Percentiles rank a stretch among this genome's conserved stretches.
Conservation (phyloP, 768 basidiomycete genomes). For the Bullera alba region DNA sequence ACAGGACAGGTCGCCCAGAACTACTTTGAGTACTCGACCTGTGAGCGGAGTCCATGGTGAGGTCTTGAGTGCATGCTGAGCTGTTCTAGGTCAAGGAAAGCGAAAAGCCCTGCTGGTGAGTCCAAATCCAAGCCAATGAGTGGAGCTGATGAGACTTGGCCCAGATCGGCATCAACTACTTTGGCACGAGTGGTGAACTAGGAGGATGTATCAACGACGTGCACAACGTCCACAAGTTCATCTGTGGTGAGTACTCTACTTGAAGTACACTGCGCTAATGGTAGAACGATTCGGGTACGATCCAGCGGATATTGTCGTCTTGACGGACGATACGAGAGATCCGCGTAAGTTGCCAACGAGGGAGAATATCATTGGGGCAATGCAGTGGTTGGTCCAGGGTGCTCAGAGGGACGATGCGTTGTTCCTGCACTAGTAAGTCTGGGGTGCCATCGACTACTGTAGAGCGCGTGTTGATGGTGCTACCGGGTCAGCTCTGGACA, state of each 20-base stretch:
- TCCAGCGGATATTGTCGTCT: slow-evolving; percentile 72
- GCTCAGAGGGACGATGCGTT: slow-evolving; percentile 55
- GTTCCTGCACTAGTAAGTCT: slow-evolving; percentile 43
- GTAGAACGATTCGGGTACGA: slow-evolving; percentile 61
- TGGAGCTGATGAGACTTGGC: neutral
- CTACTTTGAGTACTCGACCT: slow-evolving; percentile 77
- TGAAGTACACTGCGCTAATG: neutral
- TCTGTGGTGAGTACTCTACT: slow-evolving; percentile 13
- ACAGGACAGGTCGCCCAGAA: slow-evolving; percentile 8
- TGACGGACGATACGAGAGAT: slow-evolving; percentile 67
- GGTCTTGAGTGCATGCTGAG: neutral
- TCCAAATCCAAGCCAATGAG: neutral
- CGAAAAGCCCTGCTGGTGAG: slow-evolving; percentile 82
- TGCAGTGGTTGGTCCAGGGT: slow-evolving; percentile 83
- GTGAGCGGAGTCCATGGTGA: slow-evolving; percentile 39
- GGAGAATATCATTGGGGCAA: slow-evolving; percentile 75
- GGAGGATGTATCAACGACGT: slow-evolving; percentile 90
- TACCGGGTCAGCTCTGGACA: slow-evolving; percentile 63
- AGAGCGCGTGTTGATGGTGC: neutral
- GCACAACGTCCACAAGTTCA: slow-evolving; percentile 65
- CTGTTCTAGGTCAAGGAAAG: slow-evolving; percentile 53
- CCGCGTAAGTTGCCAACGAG: slow-evolving; percentile 63
- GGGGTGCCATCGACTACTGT: neutral
- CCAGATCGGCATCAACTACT: slow-evolving; percentile 78
- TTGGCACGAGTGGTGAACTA: slow-evolving; percentile 59